Evolutionary conservation across 2,329 filamentous ascomycete species (phyloP).

Genomic region (Fusarium tanahbumbuense): DNA sequence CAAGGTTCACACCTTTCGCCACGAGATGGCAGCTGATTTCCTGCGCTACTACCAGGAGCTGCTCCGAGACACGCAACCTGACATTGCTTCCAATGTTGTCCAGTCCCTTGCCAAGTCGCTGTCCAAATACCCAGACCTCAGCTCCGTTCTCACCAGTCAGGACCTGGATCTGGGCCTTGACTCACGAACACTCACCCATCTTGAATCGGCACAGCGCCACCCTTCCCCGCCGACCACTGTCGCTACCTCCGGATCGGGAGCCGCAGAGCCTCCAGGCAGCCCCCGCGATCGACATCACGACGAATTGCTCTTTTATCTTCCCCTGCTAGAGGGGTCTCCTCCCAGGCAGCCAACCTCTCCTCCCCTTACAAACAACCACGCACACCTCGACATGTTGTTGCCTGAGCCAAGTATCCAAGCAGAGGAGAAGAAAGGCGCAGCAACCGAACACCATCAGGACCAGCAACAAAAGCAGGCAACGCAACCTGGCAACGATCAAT

Average conservation of each 20-base stretch:
- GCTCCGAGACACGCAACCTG: slow-evolving; percentile 59
- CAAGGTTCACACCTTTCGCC: slow-evolving; percentile 67
- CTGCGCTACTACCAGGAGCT: slow-evolving; percentile 63
- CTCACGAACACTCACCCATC: slow-evolving; percentile 49
- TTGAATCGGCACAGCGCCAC: slow-evolving; percentile 50
- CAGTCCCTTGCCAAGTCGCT: slow-evolving; percentile 60
- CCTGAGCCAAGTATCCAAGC: slow-evolving; percentile 43
- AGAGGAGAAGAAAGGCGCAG: slow-evolving; percentile 41
- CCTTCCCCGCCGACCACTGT: slow-evolving; percentile 46
- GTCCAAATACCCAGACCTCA: slow-evolving; percentile 60
- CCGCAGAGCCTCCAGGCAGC: slow-evolving; percentile 53
- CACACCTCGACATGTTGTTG: slow-evolving; percentile 40
- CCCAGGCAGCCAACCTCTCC: slow-evolving; percentile 40
- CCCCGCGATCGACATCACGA: slow-evolving; percentile 67
- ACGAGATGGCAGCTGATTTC: slow-evolving; percentile 68
- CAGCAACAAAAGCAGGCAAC: not conserved
- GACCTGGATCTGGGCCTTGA: slow-evolving; percentile 53
- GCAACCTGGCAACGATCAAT: slow-evolving; percentile 14
- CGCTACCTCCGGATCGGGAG: slow-evolving; percentile 46
- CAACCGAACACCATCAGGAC: slow-evolving; percentile 42
- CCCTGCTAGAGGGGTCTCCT: slow-evolving; percentile 65
- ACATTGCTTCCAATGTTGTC: slow-evolving; percentile 60
- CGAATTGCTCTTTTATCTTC: slow-evolving; percentile 73
- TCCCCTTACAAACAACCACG: slow-evolving; percentile 32
- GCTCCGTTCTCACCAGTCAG: slow-evolving; percentile 51